These are phyloP conservation scores for Bipolaris gigantea DNA, from an alignment of 2,329 filamentous ascomycete genomes.

Conservation along the genomic window DNA sequence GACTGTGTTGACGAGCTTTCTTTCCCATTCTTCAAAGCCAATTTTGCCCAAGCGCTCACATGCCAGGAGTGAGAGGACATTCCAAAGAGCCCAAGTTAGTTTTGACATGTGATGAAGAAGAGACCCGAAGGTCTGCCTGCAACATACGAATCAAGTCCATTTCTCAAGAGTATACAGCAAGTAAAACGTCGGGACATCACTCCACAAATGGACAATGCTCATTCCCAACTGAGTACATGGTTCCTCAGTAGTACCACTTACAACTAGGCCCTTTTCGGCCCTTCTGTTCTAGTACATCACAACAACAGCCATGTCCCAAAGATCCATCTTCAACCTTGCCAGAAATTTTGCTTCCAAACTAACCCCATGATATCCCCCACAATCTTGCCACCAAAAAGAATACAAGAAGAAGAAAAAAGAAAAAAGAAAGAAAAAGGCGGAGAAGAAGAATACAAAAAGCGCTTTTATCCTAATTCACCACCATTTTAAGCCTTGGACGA, in stretches of 20 bases:
- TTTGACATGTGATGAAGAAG: constrained; percentile 8
- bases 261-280: not conserved
- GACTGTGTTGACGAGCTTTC: not conserved
- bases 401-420: no score
- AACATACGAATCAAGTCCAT: constrained; percentile 5
- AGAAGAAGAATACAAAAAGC: not conserved
- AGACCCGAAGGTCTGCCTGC: constrained; percentile 11
- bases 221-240: not conserved
- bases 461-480: not conserved
- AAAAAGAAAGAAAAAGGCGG: no score
- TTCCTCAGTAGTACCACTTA: not conserved
- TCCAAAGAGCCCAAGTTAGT: constrained; percentile 5
- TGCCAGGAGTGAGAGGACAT: not conserved
- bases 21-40: constrained; percentile 4
- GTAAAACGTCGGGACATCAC: constrained; percentile 7
- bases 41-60: not conserved
- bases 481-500: constrained; percentile 6
- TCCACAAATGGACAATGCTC: not conserved
- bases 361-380: not conserved
- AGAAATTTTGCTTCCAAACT: not conserved
- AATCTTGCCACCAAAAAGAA: not conserved
- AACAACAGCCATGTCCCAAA: not conserved
- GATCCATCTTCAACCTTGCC: not conserved
- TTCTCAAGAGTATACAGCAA: not conserved
- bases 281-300: not conserved